Evolutionary conservation across 1,284 basidiomycete species (phyloP).

Genomic region (Psilocybe mexicana): DNA sequence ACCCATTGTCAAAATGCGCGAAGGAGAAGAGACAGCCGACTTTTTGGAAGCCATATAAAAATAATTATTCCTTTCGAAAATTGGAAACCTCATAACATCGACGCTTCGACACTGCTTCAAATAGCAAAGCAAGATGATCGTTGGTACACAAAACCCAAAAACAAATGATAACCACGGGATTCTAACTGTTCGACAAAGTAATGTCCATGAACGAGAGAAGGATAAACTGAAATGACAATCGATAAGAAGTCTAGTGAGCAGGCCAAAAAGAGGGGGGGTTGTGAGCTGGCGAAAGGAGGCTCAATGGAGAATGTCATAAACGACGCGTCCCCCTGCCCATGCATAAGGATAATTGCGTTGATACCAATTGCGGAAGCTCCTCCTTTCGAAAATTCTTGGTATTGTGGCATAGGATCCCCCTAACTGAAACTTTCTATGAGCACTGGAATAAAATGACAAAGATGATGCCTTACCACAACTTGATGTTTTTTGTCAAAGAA

Average conservation of each 20-base stretch:
- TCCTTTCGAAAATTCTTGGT: constrained; percentile 77
- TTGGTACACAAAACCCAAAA: background rate
- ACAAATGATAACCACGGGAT: background rate
- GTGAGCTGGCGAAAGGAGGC: background rate
- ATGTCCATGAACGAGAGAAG: too few relatives aligned
- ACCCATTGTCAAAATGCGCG: constrained; percentile 50
- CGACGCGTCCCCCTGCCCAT: constrained; percentile 48
- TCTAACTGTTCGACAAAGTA: background rate
- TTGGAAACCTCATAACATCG: too few relatives aligned
- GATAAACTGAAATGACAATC: too few relatives aligned
- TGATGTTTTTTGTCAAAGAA: constrained; percentile 88
- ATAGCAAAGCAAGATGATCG: background rate
- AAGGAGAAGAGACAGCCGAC: constrained; percentile 46
- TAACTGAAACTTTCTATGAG: constrained; percentile 48
- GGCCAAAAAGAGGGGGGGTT: too few relatives aligned
- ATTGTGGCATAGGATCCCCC: constrained; percentile 91
- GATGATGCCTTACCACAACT: constrained; percentile 66
- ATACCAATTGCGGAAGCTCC: constrained; percentile 84
- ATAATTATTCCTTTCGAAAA: too few relatives aligned
- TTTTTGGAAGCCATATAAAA: constrained; percentile 18
- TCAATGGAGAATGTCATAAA: constrained; percentile 54
- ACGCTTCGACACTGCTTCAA: too few relatives aligned
- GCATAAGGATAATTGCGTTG: constrained; percentile 50
- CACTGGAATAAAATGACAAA: background rate
- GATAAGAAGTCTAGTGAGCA: too few relatives aligned